These are phyloP conservation scores for Cucurbita moschata DNA, from an alignment of 306 rosid species.

Conservation along the genomic window DNA sequence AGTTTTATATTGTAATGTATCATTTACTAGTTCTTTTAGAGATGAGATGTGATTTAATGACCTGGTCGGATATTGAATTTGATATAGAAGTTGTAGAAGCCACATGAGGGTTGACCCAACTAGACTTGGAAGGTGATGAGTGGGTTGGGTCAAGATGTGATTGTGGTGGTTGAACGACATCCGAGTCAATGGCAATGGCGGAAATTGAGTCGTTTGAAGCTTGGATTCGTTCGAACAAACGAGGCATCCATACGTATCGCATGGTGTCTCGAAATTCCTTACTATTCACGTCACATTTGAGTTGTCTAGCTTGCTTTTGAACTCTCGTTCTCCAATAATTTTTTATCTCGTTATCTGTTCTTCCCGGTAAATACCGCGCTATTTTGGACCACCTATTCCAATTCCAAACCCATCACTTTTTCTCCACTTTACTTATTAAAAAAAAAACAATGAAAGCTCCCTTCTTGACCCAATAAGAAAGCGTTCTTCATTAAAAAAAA, in stretches of 20 bases:
- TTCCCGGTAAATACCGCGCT: constrained; percentile 69
- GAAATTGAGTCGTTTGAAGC: background rate
- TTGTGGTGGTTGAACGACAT: background rate
- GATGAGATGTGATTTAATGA: background rate
- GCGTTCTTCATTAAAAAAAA: background rate
- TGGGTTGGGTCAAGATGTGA: background rate
- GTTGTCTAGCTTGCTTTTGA: constrained; percentile 84
- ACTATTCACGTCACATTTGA: constrained; percentile 80
- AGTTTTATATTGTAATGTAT: background rate
- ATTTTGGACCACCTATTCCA: constrained; percentile 82
- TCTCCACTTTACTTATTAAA: background rate
- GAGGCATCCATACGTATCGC: constrained; percentile 86
- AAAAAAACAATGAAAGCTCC: background rate
- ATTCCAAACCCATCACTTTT: background rate
- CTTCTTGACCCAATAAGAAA: background rate
- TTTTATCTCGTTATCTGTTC: constrained; percentile 90
- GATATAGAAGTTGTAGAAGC: background rate
- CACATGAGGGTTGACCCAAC: background rate
- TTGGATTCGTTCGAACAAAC: constrained; percentile 55
- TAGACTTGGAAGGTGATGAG: background rate
- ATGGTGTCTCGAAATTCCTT: constrained; percentile 66
- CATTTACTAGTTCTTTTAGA: background rate
- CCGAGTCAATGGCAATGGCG: background rate
- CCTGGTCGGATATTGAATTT: background rate
- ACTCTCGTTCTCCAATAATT: constrained; percentile 94